A percentile compares a stretch with the other conserved stretches of the same genome.
Conservation (phyloP, 495 filamentous ascomycete genomes). For the Pseudotulostoma volvatum region DNA sequence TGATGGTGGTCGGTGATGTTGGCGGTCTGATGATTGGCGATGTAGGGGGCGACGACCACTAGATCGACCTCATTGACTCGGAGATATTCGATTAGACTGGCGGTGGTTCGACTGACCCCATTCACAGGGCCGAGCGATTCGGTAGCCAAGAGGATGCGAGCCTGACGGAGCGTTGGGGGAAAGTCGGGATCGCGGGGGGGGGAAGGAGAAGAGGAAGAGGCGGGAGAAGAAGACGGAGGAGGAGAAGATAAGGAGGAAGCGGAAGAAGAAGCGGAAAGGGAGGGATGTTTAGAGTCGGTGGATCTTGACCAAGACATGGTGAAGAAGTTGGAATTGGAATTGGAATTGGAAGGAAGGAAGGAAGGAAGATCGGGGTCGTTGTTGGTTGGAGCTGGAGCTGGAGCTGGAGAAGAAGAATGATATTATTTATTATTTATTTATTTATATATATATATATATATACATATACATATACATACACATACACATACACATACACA, state of each 20-base stretch:
- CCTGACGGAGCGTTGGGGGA: slow-evolving; percentile 32
- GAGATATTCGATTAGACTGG: slow-evolving; percentile 44
- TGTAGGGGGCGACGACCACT: slow-evolving; percentile 40
- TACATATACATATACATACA: no score
- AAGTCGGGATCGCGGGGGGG: slow-evolving; percentile 14
- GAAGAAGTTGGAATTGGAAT: no score
- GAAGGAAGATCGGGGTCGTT: no score
- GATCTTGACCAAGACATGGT: no score
- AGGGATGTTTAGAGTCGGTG: not conserved
- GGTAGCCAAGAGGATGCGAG: slow-evolving; percentile 41
- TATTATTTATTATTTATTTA: no score
- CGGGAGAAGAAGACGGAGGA: no score
- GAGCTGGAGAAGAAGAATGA: no score
- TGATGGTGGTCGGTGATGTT: slow-evolving; percentile 5
- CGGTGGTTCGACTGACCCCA: slow-evolving; percentile 45
- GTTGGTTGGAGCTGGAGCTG: not conserved
- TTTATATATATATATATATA: no score
- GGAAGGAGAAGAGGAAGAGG: slow-evolving; percentile 4
- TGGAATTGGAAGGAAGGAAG: no score
- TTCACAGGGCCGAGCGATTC: slow-evolving; percentile 52
- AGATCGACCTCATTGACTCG: slow-evolving; percentile 37
- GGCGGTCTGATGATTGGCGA: slow-evolving; percentile 13
- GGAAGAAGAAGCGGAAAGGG: no score
- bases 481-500: no score
- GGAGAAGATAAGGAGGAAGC: no score